Conservation (phyloP, 768 basidiomycete genomes). For the Sporobolomyces pararoseus region DNA sequence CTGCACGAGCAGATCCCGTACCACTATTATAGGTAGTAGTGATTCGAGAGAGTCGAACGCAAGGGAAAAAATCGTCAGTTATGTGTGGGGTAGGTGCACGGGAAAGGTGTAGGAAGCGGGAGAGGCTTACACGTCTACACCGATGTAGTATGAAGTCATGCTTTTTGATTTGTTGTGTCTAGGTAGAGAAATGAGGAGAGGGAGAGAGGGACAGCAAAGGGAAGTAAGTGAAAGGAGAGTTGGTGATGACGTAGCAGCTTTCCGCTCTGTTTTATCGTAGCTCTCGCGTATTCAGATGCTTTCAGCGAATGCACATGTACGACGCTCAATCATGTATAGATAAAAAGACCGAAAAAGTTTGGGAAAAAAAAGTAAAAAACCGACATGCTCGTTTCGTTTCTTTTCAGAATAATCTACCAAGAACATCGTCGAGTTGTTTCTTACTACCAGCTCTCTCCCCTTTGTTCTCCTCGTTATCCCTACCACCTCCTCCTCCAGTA, state of each 20-base stretch:
- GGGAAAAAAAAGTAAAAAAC: too few relatives aligned
- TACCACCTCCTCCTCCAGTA: background rate
- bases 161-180: background rate
- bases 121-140: slow-evolving; percentile 54
- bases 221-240: too few relatives aligned
- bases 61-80: too few relatives aligned
- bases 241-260: too few relatives aligned
- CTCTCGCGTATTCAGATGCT: too few relatives aligned
- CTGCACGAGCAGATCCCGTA: slow-evolving; percentile 87
- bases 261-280: too few relatives aligned
- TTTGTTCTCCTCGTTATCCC: background rate
- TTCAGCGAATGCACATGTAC: too few relatives aligned
- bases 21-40: slow-evolving; percentile 61
- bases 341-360: too few relatives aligned
- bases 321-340: too few relatives aligned
- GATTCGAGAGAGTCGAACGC: background rate
- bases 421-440: slow-evolving; percentile 27
- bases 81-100: background rate
- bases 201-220: background rate
- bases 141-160: slow-evolving; percentile 50
- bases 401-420: slow-evolving; percentile 34
- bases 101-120: background rate
- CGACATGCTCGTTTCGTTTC: too few relatives aligned
- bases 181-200: background rate
- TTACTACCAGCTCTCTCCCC: slow-evolving; percentile 12